Evolutionary conservation across 2,329 filamentous ascomycete genomes (phyloP), one percentile per base, ranked within the genome.

Genomic region (Cryphonectria radicalis): DNA sequence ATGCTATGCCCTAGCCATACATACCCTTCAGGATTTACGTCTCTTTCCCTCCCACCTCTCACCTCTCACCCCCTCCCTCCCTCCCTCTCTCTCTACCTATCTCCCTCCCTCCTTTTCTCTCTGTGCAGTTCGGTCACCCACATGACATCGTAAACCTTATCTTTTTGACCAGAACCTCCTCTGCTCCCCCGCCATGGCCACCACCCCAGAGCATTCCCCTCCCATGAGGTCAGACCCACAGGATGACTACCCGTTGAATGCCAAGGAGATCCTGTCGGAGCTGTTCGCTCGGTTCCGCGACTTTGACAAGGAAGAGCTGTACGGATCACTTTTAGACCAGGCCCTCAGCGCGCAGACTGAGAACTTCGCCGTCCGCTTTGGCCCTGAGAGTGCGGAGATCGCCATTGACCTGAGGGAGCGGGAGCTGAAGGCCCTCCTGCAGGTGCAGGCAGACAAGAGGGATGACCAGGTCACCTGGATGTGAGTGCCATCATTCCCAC

Each of bases 331-430:
- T 85, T 63, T 86, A 70, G 63, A 77, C 0, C 78, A 82, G 57
- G 83, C 85, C 5, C 78, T 80, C 19, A 77, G 80, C 60, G 78
- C 80, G 1, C 70, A 77, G 0, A 87, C 85, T 28, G 79, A 76
- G 46, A 92, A 91, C 77, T 92, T 92, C 75, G 85, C 91, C 43
- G 82, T 92, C n/a, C 88, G 91, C 74, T 92, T 92, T 76, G 88
- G 88, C 14, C 84, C 85, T 62, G 79, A 86, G 1, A 78, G 83
- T 57, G 88, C 89, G 53, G 85, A 81, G 69, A 87, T 89, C 72
- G 88, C 87, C 3, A 86, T 87, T 67, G 81, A 92, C 74, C 79
- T 92, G 11, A 76, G 79, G 4, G 75, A 79, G 1, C 73, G 79
- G 1, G 81, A 85, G 3, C 78, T 90, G 42, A 70, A 78, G 5